Evolutionary conservation across 169 alveolate genomes (phyloP).

Genomic region (Miamiensis avidus): DNA sequence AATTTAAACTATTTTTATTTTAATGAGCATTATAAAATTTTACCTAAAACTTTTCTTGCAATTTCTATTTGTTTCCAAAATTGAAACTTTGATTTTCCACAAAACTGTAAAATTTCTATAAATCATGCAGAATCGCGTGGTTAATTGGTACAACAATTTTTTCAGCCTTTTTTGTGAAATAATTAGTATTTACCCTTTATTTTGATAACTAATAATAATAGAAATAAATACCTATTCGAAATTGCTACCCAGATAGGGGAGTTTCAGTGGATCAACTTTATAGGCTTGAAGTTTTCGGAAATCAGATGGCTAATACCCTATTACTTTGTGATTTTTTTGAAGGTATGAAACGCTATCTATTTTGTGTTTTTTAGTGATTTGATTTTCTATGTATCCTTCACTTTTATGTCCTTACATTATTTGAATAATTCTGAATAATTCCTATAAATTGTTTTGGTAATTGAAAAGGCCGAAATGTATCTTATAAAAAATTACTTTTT

Average conservation of each 20-base stretch:
- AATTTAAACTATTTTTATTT: not conserved
- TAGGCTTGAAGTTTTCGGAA: slow-evolving; percentile 3
- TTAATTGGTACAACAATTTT: slow-evolving; percentile 9
- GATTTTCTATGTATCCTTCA: too few relatives aligned
- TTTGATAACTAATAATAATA: too few relatives aligned
- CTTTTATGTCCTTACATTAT: too few relatives aligned
- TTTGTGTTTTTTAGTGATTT: not conserved
- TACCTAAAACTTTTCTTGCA: not conserved
- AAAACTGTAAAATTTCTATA: not conserved
- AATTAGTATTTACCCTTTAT: too few relatives aligned
- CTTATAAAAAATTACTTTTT: too few relatives aligned
- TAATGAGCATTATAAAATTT: not conserved
- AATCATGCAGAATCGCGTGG: not conserved
- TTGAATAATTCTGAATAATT: too few relatives aligned
- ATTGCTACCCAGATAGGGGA: slow-evolving; percentile 17
- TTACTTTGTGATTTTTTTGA: too few relatives aligned
- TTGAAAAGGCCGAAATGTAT: too few relatives aligned
- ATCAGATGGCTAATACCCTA: slow-evolving; percentile 7
- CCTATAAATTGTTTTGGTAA: too few relatives aligned
- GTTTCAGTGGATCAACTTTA: slow-evolving; percentile 1
- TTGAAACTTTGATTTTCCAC: not conserved
- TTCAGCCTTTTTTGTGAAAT: too few relatives aligned
- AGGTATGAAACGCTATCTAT: too few relatives aligned
- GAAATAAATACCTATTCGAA: too few relatives aligned
- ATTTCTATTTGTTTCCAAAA: not conserved